Evolutionary conservation across 306 rosid genomes (phyloP), one percentile per base, ranked within the genome.

Genomic region (Acacia melanoxylon): DNA sequence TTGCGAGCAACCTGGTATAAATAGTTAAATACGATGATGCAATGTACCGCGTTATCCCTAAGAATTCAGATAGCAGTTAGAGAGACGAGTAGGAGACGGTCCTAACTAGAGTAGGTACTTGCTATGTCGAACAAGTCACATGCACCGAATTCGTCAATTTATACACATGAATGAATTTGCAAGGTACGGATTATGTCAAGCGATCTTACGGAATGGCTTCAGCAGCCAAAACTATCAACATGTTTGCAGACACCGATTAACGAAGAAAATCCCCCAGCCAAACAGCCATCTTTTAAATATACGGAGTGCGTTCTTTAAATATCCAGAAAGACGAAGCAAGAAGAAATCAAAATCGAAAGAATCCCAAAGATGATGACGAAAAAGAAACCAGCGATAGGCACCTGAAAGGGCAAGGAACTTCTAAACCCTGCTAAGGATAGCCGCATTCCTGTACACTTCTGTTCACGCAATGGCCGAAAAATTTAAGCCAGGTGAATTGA

Each of bases 341-440:
- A 68, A 52, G 51, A 45, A 77, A 81, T 42, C 6, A 14, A 72
- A 22, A 17, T 62, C 51, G 14, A 62, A 12, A 19, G 17, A 85
- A 68, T 81, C 75, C 81, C 22, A 49, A 49, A 14, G 5, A 37
- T 40, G 45, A 41, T 15, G 22, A 31, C 27, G 44, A 22, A 40
- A 16, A 19, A 58, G 66, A 49, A 31, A 48, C 24, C 3, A 58
- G 17, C 19, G 14, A 59, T 19, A 5, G 42, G 61, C 65, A 93
- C 96, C 97, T 87, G 76, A 84, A 94, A 91, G 74, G 94, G 94
- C 68, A 91, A 78, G 37, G 88, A 82, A 56, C 81, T 85, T 42
- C 90, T 88, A 22, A 92, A 76, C 77, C 92, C 82, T 44, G 89
- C 63, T 29, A 82, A 27, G 10, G 92, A 85, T 22, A 75, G 2